A percentile compares a stretch with the other conserved stretches of the same genome.
These are phyloP conservation scores for Fusarium sublunatum DNA, from an alignment of 2,329 filamentous ascomycete genomes.

Conservation along the genomic window DNA sequence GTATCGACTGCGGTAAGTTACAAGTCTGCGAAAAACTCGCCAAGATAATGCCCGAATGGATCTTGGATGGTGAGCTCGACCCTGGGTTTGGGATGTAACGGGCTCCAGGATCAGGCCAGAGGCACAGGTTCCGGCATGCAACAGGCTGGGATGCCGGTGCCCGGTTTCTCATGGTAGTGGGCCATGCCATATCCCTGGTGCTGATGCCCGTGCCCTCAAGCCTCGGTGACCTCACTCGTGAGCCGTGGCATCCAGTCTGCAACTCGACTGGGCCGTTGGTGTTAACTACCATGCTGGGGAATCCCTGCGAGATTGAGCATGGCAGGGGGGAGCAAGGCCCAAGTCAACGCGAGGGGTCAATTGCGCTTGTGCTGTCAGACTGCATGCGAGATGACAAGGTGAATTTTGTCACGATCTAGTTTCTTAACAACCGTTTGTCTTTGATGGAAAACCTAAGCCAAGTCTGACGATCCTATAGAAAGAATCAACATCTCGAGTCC, in stretches of 20 bases:
- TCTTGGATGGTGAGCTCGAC: not conserved
- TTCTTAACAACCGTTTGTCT: no score
- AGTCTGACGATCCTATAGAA: not conserved
- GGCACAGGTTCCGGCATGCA: slow-evolving; percentile 27
- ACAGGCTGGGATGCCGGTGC: slow-evolving; percentile 43
- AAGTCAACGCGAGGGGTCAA: slow-evolving; percentile 9
- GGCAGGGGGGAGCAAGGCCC: slow-evolving; percentile 19
- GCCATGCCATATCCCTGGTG: slow-evolving; percentile 12
- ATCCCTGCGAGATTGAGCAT: slow-evolving; percentile 25
- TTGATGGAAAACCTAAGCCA: not conserved
- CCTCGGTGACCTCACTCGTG: slow-evolving; percentile 26
- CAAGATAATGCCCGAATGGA: no score
- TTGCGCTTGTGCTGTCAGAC: slow-evolving; percentile 2
- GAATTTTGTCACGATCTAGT: not conserved
- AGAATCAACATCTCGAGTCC: not conserved
- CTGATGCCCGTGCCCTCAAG: slow-evolving; percentile 23
- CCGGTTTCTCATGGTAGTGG: slow-evolving; percentile 28
- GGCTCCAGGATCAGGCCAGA: slow-evolving; percentile 10
- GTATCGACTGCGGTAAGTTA: no score
- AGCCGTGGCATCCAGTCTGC: slow-evolving; percentile 8
- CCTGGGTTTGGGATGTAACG: slow-evolving; percentile 20
- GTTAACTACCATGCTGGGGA: slow-evolving; percentile 23
- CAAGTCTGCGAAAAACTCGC: no score
- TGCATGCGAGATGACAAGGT: not conserved
- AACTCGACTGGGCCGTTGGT: slow-evolving; percentile 22